phyloP scores from a whole-genome alignment of 176 grass and related monocot genomes.

The Aegilops tauschii region DNA sequence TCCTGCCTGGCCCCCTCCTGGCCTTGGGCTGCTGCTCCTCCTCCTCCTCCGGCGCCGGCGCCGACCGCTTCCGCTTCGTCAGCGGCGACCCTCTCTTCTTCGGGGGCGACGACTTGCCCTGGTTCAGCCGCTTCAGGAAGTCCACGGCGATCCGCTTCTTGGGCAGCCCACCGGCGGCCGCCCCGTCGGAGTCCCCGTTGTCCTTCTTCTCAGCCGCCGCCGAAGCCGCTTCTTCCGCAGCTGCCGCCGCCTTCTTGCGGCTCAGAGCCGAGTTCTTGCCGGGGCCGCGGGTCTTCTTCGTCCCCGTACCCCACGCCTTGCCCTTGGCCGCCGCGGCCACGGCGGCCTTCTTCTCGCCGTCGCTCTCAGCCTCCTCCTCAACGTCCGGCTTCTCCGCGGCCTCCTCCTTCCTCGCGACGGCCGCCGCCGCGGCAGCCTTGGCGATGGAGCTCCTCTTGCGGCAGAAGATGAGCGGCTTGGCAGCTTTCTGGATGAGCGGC shows the following conservation, averaged over 20 bases:
- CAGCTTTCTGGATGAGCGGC: conserved; percentile 52
- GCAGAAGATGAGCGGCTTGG: conserved; percentile 68
- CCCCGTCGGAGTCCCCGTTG: neutral
- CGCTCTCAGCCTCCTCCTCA: neutral
- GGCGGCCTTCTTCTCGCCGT: conserved; percentile 30
- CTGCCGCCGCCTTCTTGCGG: neutral
- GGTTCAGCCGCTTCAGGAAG: conserved; percentile 87
- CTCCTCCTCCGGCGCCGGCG: neutral
- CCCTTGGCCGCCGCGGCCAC: conserved; percentile 15
- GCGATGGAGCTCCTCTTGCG: conserved; percentile 79
- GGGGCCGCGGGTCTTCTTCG: conserved; percentile 47
- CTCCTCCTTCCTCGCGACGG: conserved; percentile 38
- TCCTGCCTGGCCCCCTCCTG: conserved; percentile 28
- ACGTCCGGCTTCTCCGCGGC: conserved; percentile 10
- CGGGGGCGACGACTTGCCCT: conserved; percentile 15
- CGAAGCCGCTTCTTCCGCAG: neutral
- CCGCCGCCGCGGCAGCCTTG: conserved; percentile 34
- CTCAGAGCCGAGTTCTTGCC: conserved; percentile 16
- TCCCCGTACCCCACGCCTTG: conserved; percentile 49
- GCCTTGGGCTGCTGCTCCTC: conserved; percentile 19
- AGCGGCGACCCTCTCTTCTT: conserved; percentile 46
- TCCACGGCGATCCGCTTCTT: conserved; percentile 78
- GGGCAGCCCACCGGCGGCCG: neutral
- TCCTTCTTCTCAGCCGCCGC: conserved; percentile 34
- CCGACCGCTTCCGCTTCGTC: conserved; percentile 27